Base-by-base conservation (phyloP, 805 yeast genomes). In the Saturnispora dispora region DNA sequence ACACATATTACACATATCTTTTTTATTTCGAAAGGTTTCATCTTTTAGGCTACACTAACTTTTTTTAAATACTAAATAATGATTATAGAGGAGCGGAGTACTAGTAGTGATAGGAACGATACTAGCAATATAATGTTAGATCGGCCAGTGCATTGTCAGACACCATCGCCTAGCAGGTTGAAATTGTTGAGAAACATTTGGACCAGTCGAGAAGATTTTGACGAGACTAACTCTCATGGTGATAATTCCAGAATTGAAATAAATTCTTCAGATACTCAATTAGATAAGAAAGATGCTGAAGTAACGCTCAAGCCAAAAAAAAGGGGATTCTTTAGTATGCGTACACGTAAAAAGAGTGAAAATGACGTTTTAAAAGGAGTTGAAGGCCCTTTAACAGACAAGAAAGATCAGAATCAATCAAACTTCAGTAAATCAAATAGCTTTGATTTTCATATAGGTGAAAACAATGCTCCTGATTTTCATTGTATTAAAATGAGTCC, bases 301-400 rank as follows among this genome's bases (percentile, higher is more conserved):
- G 25, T 10, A 13, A 30, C 46, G 2, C 18, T 36, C n/a, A 48
- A 30, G 30, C 25, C 43, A 17, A 48, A 35, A 41, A 43, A 44
- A n/a, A 48, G 39, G 10, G 51, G 37, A 7, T 43, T 48, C 18
- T 48, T 48, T 35, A 43, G 47, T 6, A 35, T 48, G 44, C 44
- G 47, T 41, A 41, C 51, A n/a, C 51, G 51, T 48, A 30, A 22
- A 32, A 33, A 35, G 27, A 36, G 6, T 27, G 48, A 36, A n/a
- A 46, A 37, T 7, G 43, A 27, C 22, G 30, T 10, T 17, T 9
- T 17, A 8, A 20, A 20, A 11, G 42, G 3, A 36, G 45, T 55
- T 5, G 59, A 58, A 43, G 54, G 56, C 30, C 60, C 56, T 15
- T 44, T 52, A 43, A 52, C 43, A 48, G 42, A 10, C 11, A 22